Percentiles rank a stretch among this genome's conserved stretches.
phyloP scores from a whole-genome alignment of 768 basidiomycete species.

The Boletus pseudo-olivaceus region DNA sequence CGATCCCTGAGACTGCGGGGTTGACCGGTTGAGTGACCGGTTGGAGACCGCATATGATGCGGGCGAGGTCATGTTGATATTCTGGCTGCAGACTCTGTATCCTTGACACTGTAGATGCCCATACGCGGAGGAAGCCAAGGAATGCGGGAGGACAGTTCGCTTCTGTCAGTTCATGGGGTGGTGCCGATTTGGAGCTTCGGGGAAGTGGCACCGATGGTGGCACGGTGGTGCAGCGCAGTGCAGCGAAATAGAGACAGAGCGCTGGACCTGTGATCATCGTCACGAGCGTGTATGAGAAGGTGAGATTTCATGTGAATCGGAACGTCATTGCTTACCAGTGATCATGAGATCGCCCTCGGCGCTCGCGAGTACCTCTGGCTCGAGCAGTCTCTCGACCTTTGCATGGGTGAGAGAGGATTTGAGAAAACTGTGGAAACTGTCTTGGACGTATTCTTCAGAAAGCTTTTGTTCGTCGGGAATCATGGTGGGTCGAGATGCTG shows the following conservation, averaged over 20 bases:
- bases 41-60: conserved; percentile 65
- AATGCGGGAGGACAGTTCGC: conserved; percentile 71
- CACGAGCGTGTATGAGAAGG: not conserved
- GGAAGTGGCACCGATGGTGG: conserved; percentile 84
- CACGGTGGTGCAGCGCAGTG: conserved; percentile 66
- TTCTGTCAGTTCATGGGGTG: conserved; percentile 57
- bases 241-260: conserved; percentile 81
- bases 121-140: conserved; percentile 65
- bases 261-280: conserved; percentile 55
- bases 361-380: conserved; percentile 67
- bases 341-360: conserved; percentile 87
- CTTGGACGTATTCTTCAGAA: conserved; percentile 64
- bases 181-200: conserved; percentile 41
- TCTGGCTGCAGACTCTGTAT: conserved; percentile 64
- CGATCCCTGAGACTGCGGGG: conserved; percentile 51
- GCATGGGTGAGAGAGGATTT: conserved; percentile 77
- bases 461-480: conserved; percentile 36
- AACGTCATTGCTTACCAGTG: conserved; percentile 50
- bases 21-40: conserved; percentile 40
- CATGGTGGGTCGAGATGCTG: conserved; percentile 8
- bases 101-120: conserved; percentile 60
- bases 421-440: conserved; percentile 80
- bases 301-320: not conserved
- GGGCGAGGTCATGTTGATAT: conserved; percentile 77
- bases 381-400: conserved; percentile 69